Base-by-base conservation (phyloP, 257 asterid species). In the Avicennia marina region DNA sequence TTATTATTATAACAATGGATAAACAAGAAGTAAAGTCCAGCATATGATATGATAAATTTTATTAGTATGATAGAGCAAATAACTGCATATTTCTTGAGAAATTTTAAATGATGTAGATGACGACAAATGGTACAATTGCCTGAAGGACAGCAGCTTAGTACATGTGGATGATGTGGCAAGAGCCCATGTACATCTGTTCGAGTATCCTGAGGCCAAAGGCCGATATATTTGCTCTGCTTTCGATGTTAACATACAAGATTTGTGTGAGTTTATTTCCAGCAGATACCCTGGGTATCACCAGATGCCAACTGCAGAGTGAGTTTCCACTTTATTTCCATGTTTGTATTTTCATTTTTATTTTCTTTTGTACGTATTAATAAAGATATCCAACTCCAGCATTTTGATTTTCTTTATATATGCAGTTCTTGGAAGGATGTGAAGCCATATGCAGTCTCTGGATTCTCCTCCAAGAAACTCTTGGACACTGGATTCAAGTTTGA, bases 151-250 rank as follows among this genome's bases (percentile, higher is more conserved):
- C 0, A 25, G 54, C 20, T 54, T 68, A 19, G 80, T 77, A 32
- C 82, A 81, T 19, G n/a, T n/a, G n/a, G n/a, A n/a, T n/a, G n/a
- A n/a, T n/a, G n/a, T n/a, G n/a, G n/a, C n/a, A n/a, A n/a, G 72
- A 32, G 84, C 82, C 36, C 84, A 77, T 38, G 69, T 77, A 3
- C 79, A 74, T 20, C 74, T 81, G 1, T 66, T 81, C 11, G 84
- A 77, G 69, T 9, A 62, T 31, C 78, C 75, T 5, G 0, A 71
- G 16, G 87, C 81, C 6, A 72, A 66, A 22, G 82, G 82, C 31
- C 66, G 82, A 34, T 77, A 66, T 38, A 72, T 81, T 42, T 81
- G 82, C 46, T 66, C 82, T 26, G 71, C 72, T 49, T 17, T 50
- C 19, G 84, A 78, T 0, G 53, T 65, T 16, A 65, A 74, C 4